Percentiles rank a stretch among this genome's conserved stretches.
phyloP scores from a whole-genome alignment of 2,329 filamentous ascomycete genomes.

The Zelopaecilomyces penicillatus region DNA sequence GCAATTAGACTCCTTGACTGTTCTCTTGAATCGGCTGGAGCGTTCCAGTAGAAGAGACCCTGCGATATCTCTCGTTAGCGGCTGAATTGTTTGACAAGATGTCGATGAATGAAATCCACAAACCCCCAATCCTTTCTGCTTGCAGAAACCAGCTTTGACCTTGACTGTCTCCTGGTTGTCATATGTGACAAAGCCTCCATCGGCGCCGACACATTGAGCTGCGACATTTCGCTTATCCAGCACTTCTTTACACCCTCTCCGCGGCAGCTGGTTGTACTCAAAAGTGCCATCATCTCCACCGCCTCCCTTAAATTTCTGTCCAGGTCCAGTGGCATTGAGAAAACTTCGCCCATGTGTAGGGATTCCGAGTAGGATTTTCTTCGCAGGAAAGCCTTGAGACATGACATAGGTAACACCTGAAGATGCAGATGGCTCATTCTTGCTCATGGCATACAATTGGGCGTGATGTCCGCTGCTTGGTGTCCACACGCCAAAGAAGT shows the following conservation, averaged over 20 bases:
- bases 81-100: background rate
- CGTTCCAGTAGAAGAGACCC: slow-evolving; percentile 78
- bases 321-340: slow-evolving; percentile 54
- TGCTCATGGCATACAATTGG: slow-evolving; percentile 57
- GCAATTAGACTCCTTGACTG: slow-evolving; percentile 49
- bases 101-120: slow-evolving; percentile 18
- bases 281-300: slow-evolving; percentile 62
- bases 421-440: slow-evolving; percentile 57
- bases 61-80: slow-evolving; percentile 19
- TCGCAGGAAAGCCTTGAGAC: slow-evolving; percentile 55
- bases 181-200: slow-evolving; percentile 72
- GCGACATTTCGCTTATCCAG: slow-evolving; percentile 61
- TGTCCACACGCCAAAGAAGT: slow-evolving; percentile 67
- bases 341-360: slow-evolving; percentile 72
- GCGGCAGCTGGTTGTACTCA: slow-evolving; percentile 64
- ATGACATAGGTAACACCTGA: slow-evolving; percentile 58
- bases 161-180: slow-evolving; percentile 70
- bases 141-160: slow-evolving; percentile 67
- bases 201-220: slow-evolving; percentile 63
- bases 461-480: slow-evolving; percentile 63
- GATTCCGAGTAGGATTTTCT: slow-evolving; percentile 68
- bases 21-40: slow-evolving; percentile 58
- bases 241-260: slow-evolving; percentile 51
- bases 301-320: slow-evolving; percentile 48
- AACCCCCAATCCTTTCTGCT: slow-evolving; percentile 59